Evolutionary conservation across 164 flowering plant genomes (phyloP).

Genomic region (Tetracentron sinense): DNA sequence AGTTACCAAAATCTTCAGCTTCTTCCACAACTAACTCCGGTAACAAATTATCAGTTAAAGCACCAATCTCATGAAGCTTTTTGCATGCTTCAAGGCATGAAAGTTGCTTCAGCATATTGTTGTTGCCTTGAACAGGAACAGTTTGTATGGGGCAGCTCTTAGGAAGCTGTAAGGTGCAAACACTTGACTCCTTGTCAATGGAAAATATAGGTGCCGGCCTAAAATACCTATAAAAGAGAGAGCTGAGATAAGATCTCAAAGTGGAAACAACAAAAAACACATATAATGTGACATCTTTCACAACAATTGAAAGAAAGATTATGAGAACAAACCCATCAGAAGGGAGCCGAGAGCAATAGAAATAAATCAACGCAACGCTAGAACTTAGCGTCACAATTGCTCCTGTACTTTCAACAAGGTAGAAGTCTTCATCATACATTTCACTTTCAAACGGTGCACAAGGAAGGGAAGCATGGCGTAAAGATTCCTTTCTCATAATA

Average conservation of each 20-base stretch:
- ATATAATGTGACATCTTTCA: not conserved
- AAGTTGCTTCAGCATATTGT: slow-evolving; percentile 42
- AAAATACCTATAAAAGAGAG: slow-evolving; percentile 49
- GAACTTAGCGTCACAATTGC: slow-evolving; percentile 63
- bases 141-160: slow-evolving; percentile 62
- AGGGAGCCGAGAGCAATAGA: slow-evolving; percentile 83
- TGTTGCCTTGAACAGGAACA: slow-evolving; percentile 40
- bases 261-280: not conserved
- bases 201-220: slow-evolving; percentile 61
- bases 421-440: slow-evolving; percentile 38
- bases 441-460: slow-evolving; percentile 44
- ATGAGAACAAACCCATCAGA: slow-evolving; percentile 65
- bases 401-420: slow-evolving; percentile 63
- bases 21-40: slow-evolving; percentile 57
- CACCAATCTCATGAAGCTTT: slow-evolving; percentile 67
- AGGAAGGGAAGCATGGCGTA: slow-evolving; percentile 49
- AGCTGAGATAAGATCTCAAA: not conserved
- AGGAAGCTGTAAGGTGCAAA: slow-evolving; percentile 64
- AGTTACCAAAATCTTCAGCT: slow-evolving; percentile 41
- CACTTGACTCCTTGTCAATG: slow-evolving; percentile 33
- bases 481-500: slow-evolving; percentile 65
- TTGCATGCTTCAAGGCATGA: slow-evolving; percentile 85
- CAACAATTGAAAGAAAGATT: not conserved
- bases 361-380: slow-evolving; percentile 54
- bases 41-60: slow-evolving; percentile 71